Conservation (phyloP, 75 land plant genomes). For the Ceratopteris richardii region DNA sequence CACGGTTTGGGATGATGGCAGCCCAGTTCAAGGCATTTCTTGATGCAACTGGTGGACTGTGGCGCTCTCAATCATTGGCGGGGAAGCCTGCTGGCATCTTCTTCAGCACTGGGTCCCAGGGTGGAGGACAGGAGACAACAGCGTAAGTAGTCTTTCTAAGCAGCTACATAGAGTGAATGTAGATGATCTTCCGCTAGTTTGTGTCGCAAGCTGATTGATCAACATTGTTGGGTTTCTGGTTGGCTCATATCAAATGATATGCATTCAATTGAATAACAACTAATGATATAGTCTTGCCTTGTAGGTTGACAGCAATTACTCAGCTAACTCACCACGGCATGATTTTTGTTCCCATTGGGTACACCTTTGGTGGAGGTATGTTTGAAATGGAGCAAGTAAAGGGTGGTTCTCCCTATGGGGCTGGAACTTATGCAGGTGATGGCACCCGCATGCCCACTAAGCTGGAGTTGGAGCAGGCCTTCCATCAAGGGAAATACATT, state of each 20-base stretch:
- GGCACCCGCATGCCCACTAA: slow-evolving; percentile 71
- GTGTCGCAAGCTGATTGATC: too few relatives aligned
- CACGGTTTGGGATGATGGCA: slow-evolving; percentile 95
- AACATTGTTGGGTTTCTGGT: too few relatives aligned
- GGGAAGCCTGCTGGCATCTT: slow-evolving; percentile 96
- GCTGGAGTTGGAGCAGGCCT: slow-evolving; percentile 75
- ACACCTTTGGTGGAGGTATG: slow-evolving; percentile 85
- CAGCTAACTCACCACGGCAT: slow-evolving; percentile 88
- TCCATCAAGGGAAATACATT: slow-evolving; percentile 81
- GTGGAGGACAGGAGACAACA: slow-evolving; percentile 95
- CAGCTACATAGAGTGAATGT: too few relatives aligned
- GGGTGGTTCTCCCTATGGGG: slow-evolving; percentile 84
- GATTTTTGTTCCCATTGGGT: slow-evolving; percentile 85
- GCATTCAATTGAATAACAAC: too few relatives aligned
- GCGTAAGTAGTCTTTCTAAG: slow-evolving; percentile 39
- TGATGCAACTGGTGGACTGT: slow-evolving; percentile 85
- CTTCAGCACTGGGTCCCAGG: slow-evolving; percentile 79
- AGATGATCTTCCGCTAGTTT: too few relatives aligned
- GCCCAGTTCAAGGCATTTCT: slow-evolving; percentile 95
- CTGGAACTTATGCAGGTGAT: slow-evolving; percentile 90
- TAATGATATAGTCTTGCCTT: too few relatives aligned
- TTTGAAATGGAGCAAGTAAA: slow-evolving; percentile 76
- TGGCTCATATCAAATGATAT: too few relatives aligned
- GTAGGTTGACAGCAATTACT: slow-evolving; percentile 90
- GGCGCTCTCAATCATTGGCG: slow-evolving; percentile 74